phyloP scores from a whole-genome alignment of 164 flowering plant genomes.

The Euptelea pleiosperma region DNA sequence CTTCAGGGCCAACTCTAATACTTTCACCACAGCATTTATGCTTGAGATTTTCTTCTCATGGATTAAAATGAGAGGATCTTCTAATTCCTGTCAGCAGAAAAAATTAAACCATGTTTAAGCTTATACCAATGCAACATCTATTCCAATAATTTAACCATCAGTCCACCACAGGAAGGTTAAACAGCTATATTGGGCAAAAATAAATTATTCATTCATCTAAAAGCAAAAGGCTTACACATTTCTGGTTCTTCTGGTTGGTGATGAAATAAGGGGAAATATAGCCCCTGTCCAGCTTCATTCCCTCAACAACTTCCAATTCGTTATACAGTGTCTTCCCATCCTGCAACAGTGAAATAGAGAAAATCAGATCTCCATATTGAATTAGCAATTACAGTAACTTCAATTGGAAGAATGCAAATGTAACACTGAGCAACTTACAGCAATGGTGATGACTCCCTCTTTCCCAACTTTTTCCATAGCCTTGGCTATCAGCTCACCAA shows the following conservation, averaged over 20 bases:
- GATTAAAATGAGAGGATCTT: slow-evolving; percentile 81
- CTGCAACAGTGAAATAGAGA: slow-evolving; percentile 36
- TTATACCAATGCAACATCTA: not conserved
- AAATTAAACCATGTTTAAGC: too few relatives aligned
- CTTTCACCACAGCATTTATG: slow-evolving; percentile 77
- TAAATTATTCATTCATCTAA: not conserved
- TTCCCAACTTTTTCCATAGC: slow-evolving; percentile 99
- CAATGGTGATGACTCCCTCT: slow-evolving; percentile 93
- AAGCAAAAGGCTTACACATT: slow-evolving; percentile 64
- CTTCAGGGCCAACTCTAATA: slow-evolving; percentile 83
- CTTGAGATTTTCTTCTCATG: slow-evolving; percentile 89
- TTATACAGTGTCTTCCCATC: slow-evolving; percentile 91
- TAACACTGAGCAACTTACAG: slow-evolving; percentile 44
- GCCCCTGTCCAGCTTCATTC: slow-evolving; percentile 97
- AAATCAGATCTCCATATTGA: not conserved
- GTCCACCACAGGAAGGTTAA: not conserved
- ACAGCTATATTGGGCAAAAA: too few relatives aligned
- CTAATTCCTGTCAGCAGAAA: slow-evolving; percentile 59
- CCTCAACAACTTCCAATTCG: slow-evolving; percentile 97
- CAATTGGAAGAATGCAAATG: not conserved
- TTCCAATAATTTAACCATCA: not conserved
- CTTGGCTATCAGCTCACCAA: slow-evolving; percentile 94
- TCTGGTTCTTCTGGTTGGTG: slow-evolving; percentile 83
- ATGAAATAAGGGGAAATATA: slow-evolving; percentile 96
- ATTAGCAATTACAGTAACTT: not conserved